Conservation (phyloP, 208 protist genomes). For the Wallacemonas collosoma region DNA sequence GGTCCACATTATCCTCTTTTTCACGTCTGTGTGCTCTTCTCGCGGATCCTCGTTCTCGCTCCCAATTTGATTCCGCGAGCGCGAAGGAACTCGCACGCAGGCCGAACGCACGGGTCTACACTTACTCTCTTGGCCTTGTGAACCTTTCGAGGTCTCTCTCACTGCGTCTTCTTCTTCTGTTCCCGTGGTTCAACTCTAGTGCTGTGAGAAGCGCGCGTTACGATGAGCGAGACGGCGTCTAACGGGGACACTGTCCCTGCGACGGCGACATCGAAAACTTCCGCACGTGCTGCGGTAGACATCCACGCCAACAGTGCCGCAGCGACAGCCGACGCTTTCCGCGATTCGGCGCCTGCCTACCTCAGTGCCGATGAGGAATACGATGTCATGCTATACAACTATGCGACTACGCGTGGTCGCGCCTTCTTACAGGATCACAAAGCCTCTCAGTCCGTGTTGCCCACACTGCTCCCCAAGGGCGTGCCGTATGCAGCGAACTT, state of each 20-base stretch:
- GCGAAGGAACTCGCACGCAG: too few relatives aligned
- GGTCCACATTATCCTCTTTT: too few relatives aligned
- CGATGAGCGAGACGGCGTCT: too few relatives aligned
- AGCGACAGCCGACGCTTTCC: constrained; percentile 1
- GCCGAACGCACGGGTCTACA: too few relatives aligned
- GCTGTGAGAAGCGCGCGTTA: too few relatives aligned
- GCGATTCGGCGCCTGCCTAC: background rate
- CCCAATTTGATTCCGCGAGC: too few relatives aligned
- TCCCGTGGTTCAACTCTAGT: too few relatives aligned
- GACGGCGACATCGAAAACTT: background rate
- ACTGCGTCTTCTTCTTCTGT: too few relatives aligned
- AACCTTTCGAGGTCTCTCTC: too few relatives aligned
- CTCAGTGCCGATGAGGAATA: constrained; percentile 23
- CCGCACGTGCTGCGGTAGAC: background rate
- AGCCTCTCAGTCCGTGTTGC: constrained; percentile 42
- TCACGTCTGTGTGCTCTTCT: too few relatives aligned
- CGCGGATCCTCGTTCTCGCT: too few relatives aligned
- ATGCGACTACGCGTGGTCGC: constrained; percentile 60
- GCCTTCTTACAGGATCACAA: constrained; percentile 73
- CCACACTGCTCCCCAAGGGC: constrained; percentile 79
- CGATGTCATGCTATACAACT: constrained; percentile 59
- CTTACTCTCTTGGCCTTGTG: too few relatives aligned
- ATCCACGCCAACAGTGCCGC: constrained; percentile 15
- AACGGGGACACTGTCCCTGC: background rate
- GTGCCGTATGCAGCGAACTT: constrained; percentile 87